Conservation (phyloP, 345 rosid genomes). For the Xanthoceras sorbifolium region DNA sequence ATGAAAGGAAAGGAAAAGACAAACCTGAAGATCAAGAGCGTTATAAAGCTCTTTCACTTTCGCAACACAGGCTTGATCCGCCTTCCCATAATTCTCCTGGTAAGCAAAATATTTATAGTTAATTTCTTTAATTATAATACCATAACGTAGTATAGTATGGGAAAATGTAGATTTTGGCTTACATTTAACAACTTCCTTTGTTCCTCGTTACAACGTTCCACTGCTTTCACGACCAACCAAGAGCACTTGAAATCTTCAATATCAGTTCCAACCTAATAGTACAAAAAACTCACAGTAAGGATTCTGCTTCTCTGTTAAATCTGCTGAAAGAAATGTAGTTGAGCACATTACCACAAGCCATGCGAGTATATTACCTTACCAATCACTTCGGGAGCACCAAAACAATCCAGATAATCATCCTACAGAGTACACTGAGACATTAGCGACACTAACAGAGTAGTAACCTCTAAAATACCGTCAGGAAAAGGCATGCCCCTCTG, state of each 20-base stretch:
- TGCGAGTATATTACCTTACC: slow-evolving; percentile 37
- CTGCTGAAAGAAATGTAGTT: neutral
- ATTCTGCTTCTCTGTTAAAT: neutral
- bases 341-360: neutral
- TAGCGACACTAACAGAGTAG: neutral
- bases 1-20: neutral
- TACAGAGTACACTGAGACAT: slow-evolving; percentile 6
- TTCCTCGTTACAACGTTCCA: slow-evolving; percentile 31
- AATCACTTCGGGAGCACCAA: slow-evolving; percentile 42
- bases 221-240: slow-evolving; percentile 47
- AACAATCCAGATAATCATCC: slow-evolving; percentile 56
- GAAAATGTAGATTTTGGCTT: neutral
- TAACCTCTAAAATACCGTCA: neutral
- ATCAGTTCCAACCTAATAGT: slow-evolving; percentile 31
- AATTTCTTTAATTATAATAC: neutral
- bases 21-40: slow-evolving; percentile 42
- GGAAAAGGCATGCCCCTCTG: neutral
- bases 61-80: slow-evolving; percentile 28
- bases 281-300: neutral
- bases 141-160: neutral
- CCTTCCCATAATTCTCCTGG: slow-evolving; percentile 49
- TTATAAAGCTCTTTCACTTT: slow-evolving; percentile 43
- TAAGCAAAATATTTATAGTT: neutral
- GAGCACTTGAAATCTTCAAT: slow-evolving; percentile 50
- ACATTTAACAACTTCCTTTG: slow-evolving; percentile 31